Percentiles rank a stretch among this genome's conserved stretches.
Evolutionary conservation across 768 basidiomycete genomes (phyloP).

Genomic region (Tylopilus felleus): DNA sequence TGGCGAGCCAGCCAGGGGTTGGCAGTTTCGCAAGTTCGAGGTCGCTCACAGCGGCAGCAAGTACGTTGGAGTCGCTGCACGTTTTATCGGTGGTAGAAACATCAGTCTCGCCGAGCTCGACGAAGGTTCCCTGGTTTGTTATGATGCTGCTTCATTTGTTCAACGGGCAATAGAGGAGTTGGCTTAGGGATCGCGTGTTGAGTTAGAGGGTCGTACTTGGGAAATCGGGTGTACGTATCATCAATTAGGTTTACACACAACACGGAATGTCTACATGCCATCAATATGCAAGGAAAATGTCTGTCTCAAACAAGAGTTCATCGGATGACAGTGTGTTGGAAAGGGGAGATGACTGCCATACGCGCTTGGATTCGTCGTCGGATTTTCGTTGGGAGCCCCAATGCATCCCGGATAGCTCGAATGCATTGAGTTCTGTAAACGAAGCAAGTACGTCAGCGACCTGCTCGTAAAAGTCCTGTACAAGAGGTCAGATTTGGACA

Average conservation of each 20-base stretch:
- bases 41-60: constrained; percentile 44
- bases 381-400: constrained; percentile 59
- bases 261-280: constrained; percentile 14
- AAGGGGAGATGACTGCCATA: constrained; percentile 55
- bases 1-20: constrained; percentile 51
- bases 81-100: constrained; percentile 46
- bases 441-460: constrained; percentile 55
- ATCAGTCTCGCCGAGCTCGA: constrained; percentile 31
- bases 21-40: constrained; percentile 66
- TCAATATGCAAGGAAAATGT: constrained; percentile 31
- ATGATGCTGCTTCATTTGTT: constrained; percentile 48
- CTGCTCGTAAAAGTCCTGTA: constrained; percentile 60
- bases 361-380: constrained; percentile 39
- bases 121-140: constrained; percentile 42
- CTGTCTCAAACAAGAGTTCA: constrained; percentile 30
- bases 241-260: constrained; percentile 7
- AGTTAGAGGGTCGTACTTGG: constrained; percentile 14
- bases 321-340: constrained; percentile 30
- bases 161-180: constrained; percentile 44
- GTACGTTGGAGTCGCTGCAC: constrained; percentile 68
- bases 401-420: constrained; percentile 74
- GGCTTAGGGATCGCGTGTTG: constrained; percentile 18
- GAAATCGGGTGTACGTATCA: constrained; percentile 15
- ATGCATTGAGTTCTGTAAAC: constrained; percentile 58
- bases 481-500: constrained; percentile 4